Evolutionary conservation across 768 basidiomycete genomes (phyloP).

Genomic region (Hypholoma sublateritium): DNA sequence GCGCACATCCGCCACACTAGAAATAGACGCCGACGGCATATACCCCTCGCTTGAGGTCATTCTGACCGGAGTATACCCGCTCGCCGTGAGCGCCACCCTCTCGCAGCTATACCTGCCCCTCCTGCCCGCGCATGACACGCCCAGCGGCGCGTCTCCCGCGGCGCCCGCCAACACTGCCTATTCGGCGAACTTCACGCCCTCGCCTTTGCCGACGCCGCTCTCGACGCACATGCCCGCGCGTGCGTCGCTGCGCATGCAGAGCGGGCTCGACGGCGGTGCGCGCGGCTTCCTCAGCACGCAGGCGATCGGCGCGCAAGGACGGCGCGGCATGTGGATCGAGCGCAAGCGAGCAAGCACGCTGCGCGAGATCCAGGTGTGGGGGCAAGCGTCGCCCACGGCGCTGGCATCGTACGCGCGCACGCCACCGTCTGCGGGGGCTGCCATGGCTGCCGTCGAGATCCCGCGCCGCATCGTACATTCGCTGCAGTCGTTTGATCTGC

Average conservation of each 20-base stretch:
- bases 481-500: conserved; percentile 36
- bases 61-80: conserved; percentile 42
- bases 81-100: conserved; percentile 26
- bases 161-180: background rate
- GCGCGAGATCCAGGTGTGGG: conserved; percentile 48
- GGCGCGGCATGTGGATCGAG: conserved; percentile 58
- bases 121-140: conserved; percentile 2
- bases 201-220: conserved; percentile 16
- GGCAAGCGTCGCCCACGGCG: conserved; percentile 8
- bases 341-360: conserved; percentile 39
- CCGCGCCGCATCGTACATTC: conserved; percentile 30
- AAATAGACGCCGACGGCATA: background rate
- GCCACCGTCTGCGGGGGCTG: background rate
- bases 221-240: background rate
- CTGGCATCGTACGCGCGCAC: background rate
- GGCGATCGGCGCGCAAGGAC: conserved; percentile 46
- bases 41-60: conserved; percentile 31
- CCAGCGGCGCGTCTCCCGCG: background rate
- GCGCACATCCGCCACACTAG: conserved; percentile 6
- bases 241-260: background rate
- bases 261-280: conserved; percentile 13
- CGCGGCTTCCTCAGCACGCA: conserved; percentile 53
- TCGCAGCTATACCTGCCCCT: conserved; percentile 9
- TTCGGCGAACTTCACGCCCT: conserved; percentile 11
- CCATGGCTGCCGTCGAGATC: conserved; percentile 20